Evolutionary conservation across 805 yeast genomes (phyloP), one percentile per base, ranked within the genome.

Genomic region (Metschnikowia lochheadii): DNA sequence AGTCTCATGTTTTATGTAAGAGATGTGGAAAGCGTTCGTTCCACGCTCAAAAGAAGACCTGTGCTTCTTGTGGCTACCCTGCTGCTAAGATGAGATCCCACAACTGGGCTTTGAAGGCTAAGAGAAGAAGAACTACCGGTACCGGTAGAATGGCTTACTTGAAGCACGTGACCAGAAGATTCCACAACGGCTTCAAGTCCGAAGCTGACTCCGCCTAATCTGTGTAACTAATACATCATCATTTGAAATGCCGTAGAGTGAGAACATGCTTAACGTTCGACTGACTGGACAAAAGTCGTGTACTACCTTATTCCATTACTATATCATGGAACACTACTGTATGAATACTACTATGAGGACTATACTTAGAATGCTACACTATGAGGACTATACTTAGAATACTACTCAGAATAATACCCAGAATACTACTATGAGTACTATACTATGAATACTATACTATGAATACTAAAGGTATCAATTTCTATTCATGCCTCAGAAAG

Each of bases 71-170:
- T 83, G 99, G 99, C 73, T 94, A 94, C 87, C 99, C 99, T 81
- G 89, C 98, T 72, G 98, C 98, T 69, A 94, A 94, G 84, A 77
- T 87, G 80, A 91, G 99, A 88, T 85, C 89, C 72, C 87, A 80
- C 96, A 94, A 94, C 97, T 94, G 99, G 99, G 97, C 95, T 78
- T 79, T 80, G 65, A 94, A 94, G 87, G 96, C 97, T 73, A 89
- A 91, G 87, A 90, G 99, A 89, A 90, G 99, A 89, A 87, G 87
- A 79, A 94, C 99, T 66, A 91, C 97, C 67, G 99, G 99, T 84
- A 85, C 98, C 77, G 99, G 99, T 81, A 95, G 99, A 83, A 89
- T 89, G 95, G 82, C 91, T 77, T 83, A 92, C 90, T 85, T 94
- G 79, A 94, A 92, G 84, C 85, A 84, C 79, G 96, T 94, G 68